Percentiles rank a stretch among this genome's conserved stretches.
Evolutionary conservation across 371 early-diverging fungal species (phyloP).

Genomic region (Mortierella sp.): DNA sequence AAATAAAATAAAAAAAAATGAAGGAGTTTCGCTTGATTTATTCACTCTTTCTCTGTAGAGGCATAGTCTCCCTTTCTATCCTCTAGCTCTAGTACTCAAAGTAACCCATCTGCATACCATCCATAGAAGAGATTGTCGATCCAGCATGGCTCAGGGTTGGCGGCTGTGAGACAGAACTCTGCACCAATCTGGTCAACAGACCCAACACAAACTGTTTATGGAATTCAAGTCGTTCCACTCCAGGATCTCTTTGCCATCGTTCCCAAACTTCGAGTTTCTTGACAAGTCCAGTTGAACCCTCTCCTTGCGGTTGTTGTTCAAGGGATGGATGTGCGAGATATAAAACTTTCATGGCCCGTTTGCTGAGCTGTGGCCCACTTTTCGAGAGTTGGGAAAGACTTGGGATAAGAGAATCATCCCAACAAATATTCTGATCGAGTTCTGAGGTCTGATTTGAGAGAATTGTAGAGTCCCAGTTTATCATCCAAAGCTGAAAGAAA

Average conservation of each 20-base stretch:
- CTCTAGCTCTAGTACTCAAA: slow-evolving; percentile 26
- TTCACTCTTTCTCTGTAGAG: not conserved
- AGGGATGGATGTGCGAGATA: slow-evolving; percentile 25
- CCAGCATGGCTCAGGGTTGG: slow-evolving; percentile 26
- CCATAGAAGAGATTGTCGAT: slow-evolving; percentile 34
- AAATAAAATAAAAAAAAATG: not conserved
- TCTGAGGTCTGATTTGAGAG: slow-evolving; percentile 29
- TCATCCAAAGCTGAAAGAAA: slow-evolving; percentile 40
- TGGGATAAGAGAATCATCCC: slow-evolving; percentile 27
- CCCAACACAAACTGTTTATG: slow-evolving; percentile 34
- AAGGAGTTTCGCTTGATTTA: too few relatives aligned
- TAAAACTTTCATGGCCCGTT: slow-evolving; percentile 44
- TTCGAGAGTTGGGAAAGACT: slow-evolving; percentile 4
- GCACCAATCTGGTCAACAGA: slow-evolving; percentile 26
- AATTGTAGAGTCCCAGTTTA: slow-evolving; percentile 50
- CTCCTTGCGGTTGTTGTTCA: not conserved
- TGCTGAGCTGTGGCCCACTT: not conserved
- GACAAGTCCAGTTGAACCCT: not conserved
- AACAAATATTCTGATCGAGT: slow-evolving; percentile 16
- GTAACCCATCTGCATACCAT: slow-evolving; percentile 36
- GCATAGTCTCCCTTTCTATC: too few relatives aligned
- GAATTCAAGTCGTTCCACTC: slow-evolving; percentile 42
- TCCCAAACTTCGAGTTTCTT: slow-evolving; percentile 27
- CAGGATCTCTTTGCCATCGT: slow-evolving; percentile 43
- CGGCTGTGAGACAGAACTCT: slow-evolving; percentile 35